Evolutionary conservation across 2,329 filamentous ascomycete species (phyloP), one percentile per base, ranked within the genome.

Genomic region (Botrytis fabae): DNA sequence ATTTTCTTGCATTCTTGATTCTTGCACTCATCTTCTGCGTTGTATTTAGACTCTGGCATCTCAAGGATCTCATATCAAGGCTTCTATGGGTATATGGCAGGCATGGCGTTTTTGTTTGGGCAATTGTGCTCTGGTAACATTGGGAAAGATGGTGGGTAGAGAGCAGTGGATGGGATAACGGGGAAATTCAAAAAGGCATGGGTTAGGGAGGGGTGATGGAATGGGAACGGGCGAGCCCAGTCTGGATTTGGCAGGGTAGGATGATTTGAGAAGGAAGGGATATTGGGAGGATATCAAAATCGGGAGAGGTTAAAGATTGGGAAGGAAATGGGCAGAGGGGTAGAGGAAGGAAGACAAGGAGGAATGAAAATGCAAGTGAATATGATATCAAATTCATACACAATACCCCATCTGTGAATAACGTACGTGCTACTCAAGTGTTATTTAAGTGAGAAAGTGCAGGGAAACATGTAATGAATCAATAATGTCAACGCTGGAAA

Each of bases 21-120:
- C 20, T 64, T 35, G 62, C n/a, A 57, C n/a, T 57, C n/a, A 57
- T 57, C 14, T 57, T 57, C n/a, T 68, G 40, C 46, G 35, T 57
- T 68, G 48, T 25, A 25, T 42, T 66, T 48, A 57, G 32, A 68
- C n/a, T 68, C 40, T 28, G 48, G 28, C 32, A 38, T 65, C 6
- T 22, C 16, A 16, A 61, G 35, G 35, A 32, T n/a, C 22, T 65
- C 7, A 18, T 32, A 16, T 35, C 18, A 48, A n/a, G 40, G 18
- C 42, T 64, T 42, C 28, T 63, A 28, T 44, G 38, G 61, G 60
- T 25, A 18, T n/a, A 61, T 61, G 22, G 35, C 25, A 62, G 8
- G 35, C 25, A n/a, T 40, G 64, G 64, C 64, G 46, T 66, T 66
- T 54, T 51, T 66, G 18, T 40, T n/a, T 35, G 28, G 44, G 46